These are phyloP conservation scores for Sanghuangporus baumii DNA, from an alignment of 1,284 basidiomycete species.

Conservation along the genomic window DNA sequence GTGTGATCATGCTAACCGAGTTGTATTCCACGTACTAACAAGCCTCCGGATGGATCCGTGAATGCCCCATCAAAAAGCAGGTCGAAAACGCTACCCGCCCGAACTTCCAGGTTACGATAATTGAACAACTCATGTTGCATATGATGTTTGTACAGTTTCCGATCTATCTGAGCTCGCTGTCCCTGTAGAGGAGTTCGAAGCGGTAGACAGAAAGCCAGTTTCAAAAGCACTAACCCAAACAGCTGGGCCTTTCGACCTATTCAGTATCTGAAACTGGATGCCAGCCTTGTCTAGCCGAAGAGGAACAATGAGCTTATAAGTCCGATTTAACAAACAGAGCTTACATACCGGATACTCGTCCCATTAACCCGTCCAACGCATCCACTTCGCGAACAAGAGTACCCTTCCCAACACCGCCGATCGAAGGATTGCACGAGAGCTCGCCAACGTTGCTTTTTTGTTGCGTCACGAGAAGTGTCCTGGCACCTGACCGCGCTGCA, in stretches of 20 bases:
- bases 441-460: slow-evolving; percentile 78
- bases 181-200: slow-evolving; percentile 42
- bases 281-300: slow-evolving; percentile 67
- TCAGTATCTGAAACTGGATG: slow-evolving; percentile 83
- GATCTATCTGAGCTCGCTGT: slow-evolving; percentile 85
- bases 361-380: slow-evolving; percentile 81
- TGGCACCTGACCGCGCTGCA: slow-evolving; percentile 75
- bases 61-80: slow-evolving; percentile 56
- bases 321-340: neutral
- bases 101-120: slow-evolving; percentile 62
- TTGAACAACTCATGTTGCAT: slow-evolving; percentile 69
- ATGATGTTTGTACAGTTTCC: slow-evolving; percentile 73
- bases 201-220: neutral
- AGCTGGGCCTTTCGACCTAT: slow-evolving; percentile 81
- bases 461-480: slow-evolving; percentile 78
- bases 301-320: neutral
- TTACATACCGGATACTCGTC: slow-evolving; percentile 58
- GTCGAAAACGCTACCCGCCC: slow-evolving; percentile 75
- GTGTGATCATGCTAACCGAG: slow-evolving; percentile 44
- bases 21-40: slow-evolving; percentile 55
- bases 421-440: slow-evolving; percentile 86
- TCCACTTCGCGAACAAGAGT: slow-evolving; percentile 86
- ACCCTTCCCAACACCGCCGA: slow-evolving; percentile 87
- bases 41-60: slow-evolving; percentile 20
- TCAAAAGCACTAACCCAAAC: slow-evolving; percentile 60